Base-by-base conservation (phyloP, 1,139 yeast genomes). In the Taphrina deformans region DNA sequence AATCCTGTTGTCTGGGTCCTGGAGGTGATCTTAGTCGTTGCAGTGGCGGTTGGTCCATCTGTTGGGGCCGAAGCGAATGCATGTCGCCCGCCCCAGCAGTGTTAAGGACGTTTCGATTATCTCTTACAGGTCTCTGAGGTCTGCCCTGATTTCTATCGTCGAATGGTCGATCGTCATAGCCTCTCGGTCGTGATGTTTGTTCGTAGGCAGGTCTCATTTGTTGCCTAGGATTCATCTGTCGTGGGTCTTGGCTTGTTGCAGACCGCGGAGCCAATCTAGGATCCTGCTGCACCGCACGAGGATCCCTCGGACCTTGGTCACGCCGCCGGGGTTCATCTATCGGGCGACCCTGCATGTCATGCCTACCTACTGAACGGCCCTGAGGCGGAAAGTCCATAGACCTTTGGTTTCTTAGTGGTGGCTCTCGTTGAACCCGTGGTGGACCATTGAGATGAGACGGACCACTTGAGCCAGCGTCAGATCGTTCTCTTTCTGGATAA, bases 281-380 rank as follows among this genome's bases (percentile, higher is more conserved):
- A 24, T 53, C 58, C 38, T 53, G 58, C 14, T 53, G 48, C 21
- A 53, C 21, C 3, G 58, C 46, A 24, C 58, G 58, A 18, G 40
- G 55, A 14, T 53, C 58, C 23, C 58, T 16, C 2, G 6, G 27
- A 9, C 18, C 23, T 16, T 18, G 44, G 6, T 16, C 44, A 16
- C 44, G 41, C 16, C 29, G n/a, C 4, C 40, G 40, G 5, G 44
- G 55, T 21, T 35, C 58, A 33, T 38, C 48, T 27, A 31, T 33
- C 10, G 40, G 26, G 6, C 44, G 44, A 31, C 44, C 44, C 5
- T 33, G 40, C 18, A 31, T 5, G 44, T 29, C 21, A 10, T 51
- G 44, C 26, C 40, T 14, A 24, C 16, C 55, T 5, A 10, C 26
- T n/a, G 29, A 16, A 16, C 55, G 44, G 12, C 44, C 55, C 26